phyloP scores from a whole-genome alignment of 2,329 filamentous ascomycete species.

The Pseudohalonectria lignicola region DNA sequence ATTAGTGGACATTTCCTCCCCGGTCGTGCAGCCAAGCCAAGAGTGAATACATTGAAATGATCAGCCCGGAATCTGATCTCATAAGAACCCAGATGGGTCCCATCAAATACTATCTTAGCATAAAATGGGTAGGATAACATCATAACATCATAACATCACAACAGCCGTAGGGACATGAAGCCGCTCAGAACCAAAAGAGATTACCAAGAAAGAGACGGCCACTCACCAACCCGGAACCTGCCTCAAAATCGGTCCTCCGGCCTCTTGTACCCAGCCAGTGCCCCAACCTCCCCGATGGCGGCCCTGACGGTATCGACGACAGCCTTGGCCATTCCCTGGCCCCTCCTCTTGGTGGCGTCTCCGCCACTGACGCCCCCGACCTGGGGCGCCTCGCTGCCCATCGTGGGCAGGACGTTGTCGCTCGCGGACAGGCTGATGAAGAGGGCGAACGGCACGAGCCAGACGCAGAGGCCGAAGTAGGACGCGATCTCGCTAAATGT shows the following conservation, averaged over 20 bases:
- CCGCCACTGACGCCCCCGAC: slow-evolving; percentile 6
- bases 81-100: neutral
- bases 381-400: slow-evolving; percentile 59
- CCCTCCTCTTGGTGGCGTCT: slow-evolving; percentile 34
- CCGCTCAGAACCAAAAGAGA: neutral
- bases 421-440: slow-evolving; percentile 91
- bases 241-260: no score
- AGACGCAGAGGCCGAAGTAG: slow-evolving; percentile 93
- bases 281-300: slow-evolving; percentile 34
- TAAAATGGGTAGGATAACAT: slow-evolving; percentile 1
- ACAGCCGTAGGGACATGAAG: no score
- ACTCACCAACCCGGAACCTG: no score
- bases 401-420: slow-evolving; percentile 89
- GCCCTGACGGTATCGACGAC: slow-evolving; percentile 48
- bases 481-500: slow-evolving; percentile 90
- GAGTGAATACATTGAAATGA: neutral
- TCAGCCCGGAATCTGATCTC: neutral
- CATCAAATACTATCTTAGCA: slow-evolving; percentile 3
- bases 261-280: slow-evolving; percentile 27
- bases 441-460: slow-evolving; percentile 89
- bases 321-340: slow-evolving; percentile 52
- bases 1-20: no score
- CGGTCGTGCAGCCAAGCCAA: no score
- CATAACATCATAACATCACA: neutral
- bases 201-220: neutral